These are phyloP conservation scores for Leccinum rimulosum DNA, from an alignment of 768 basidiomycete species.

Conservation along the genomic window DNA sequence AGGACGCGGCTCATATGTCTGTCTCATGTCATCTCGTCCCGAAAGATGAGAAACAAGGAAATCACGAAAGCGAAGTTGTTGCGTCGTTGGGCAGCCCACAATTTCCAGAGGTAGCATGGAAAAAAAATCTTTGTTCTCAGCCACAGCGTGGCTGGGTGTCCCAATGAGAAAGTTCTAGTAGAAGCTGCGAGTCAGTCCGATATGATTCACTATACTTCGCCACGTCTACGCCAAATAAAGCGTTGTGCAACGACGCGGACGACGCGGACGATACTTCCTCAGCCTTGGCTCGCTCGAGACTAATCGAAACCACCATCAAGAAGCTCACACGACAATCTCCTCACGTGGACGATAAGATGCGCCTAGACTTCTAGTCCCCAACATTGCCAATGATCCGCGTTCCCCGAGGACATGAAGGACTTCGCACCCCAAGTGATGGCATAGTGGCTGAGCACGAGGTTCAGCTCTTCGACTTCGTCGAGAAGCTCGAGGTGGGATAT, in stretches of 20 bases:
- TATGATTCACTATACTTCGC: not conserved
- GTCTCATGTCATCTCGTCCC: not conserved
- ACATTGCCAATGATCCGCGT: constrained; percentile 8
- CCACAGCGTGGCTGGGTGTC: not conserved
- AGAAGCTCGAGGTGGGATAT: constrained; percentile 81
- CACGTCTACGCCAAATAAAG: not conserved
- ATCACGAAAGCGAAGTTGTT: not conserved
- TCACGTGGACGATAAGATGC: not conserved
- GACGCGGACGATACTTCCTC: not conserved
- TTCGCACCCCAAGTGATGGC: constrained; percentile 69
- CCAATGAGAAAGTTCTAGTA: not conserved
- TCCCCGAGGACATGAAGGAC: not conserved
- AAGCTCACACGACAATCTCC: not conserved
- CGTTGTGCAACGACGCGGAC: not conserved
- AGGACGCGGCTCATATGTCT: not conserved
- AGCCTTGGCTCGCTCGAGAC: not conserved
- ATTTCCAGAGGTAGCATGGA: not conserved
- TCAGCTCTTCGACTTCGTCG: constrained; percentile 85
- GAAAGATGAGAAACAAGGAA: not conserved
- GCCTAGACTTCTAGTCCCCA: constrained; percentile 11
- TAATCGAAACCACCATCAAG: not conserved
- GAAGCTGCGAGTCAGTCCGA: not conserved
- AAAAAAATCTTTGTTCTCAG: not conserved
- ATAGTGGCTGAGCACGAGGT: constrained; percentile 46
- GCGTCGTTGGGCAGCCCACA: no score